These are phyloP conservation scores for Mentha longifolia DNA, from an alignment of 257 asterid species.

Conservation along the genomic window DNA sequence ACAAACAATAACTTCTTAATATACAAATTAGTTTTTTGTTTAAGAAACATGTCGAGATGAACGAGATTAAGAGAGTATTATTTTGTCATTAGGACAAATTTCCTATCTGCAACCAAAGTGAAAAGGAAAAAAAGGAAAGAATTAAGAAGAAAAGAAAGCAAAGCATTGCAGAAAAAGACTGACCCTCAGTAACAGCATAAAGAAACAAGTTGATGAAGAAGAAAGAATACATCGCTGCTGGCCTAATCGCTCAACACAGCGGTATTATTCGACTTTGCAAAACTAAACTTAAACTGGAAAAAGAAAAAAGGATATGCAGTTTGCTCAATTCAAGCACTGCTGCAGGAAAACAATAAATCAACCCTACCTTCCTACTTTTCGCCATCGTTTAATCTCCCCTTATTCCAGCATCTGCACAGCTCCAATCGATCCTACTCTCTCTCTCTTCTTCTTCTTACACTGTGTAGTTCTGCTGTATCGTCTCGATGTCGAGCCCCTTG, in stretches of 20 bases:
- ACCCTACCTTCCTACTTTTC: constrained; percentile 24
- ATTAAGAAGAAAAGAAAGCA: not conserved
- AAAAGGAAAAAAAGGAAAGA: not conserved
- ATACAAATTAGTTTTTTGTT: no score
- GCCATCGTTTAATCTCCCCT: constrained; percentile 24
- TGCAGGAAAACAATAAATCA: constrained; percentile 7
- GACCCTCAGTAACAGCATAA: not conserved
- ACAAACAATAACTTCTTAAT: no score
- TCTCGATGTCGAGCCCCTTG: constrained; percentile 61
- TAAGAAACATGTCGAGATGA: no score
- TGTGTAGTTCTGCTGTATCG: constrained; percentile 54
- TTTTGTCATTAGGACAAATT: no score
- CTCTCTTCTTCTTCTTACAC: constrained; percentile 32
- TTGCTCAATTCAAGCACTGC: constrained; percentile 4
- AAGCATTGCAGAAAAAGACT: constrained; percentile 10
- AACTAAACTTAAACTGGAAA: constrained; percentile 35
- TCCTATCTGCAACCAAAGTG: not conserved
- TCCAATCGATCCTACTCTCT: not conserved
- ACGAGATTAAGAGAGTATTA: no score
- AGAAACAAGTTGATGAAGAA: not conserved
- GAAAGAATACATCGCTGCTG: constrained; percentile 18
- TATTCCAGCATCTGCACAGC: constrained; percentile 28
- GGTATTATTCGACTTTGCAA: constrained; percentile 13
- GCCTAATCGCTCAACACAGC: constrained; percentile 5
- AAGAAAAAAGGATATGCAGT: not conserved